Evolutionary conservation across 2,329 filamentous ascomycete species (phyloP).

Genomic region (Trichoderma sp.): DNA sequence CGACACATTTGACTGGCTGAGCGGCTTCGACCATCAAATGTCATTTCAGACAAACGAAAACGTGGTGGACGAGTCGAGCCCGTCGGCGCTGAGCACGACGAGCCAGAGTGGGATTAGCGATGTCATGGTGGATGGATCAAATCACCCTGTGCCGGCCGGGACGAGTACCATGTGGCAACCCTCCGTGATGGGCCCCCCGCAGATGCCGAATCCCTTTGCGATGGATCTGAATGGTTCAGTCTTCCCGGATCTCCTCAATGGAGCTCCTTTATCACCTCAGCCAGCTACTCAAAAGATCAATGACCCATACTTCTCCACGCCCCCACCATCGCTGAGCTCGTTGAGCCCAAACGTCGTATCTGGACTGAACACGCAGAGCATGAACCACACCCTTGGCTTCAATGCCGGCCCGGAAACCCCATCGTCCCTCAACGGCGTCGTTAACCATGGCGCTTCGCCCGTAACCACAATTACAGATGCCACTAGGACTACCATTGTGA

Average conservation of each 20-base stretch:
- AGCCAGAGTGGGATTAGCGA: slow-evolving; percentile 93
- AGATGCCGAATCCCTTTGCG: slow-evolving; percentile 70
- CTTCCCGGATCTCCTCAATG: slow-evolving; percentile 76
- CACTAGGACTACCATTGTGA: slow-evolving; percentile 64
- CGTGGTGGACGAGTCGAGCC: slow-evolving; percentile 89
- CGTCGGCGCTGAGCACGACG: slow-evolving; percentile 91
- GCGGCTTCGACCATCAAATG: slow-evolving; percentile 78
- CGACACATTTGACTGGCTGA: slow-evolving; percentile 80
- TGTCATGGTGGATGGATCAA: slow-evolving; percentile 82
- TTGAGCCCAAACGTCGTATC: slow-evolving; percentile 74
- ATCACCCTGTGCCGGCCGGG: slow-evolving; percentile 60
- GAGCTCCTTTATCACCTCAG: slow-evolving; percentile 77
- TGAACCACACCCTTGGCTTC: slow-evolving; percentile 69
- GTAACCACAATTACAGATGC: slow-evolving; percentile 68
- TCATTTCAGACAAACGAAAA: slow-evolving; percentile 73
- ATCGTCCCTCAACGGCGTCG: slow-evolving; percentile 70
- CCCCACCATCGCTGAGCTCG: slow-evolving; percentile 73
- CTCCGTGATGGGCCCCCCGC: slow-evolving; percentile 69
- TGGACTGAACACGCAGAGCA: slow-evolving; percentile 62
- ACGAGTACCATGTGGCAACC: slow-evolving; percentile 70
- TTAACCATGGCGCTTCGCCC: slow-evolving; percentile 61
- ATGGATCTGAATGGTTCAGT: slow-evolving; percentile 75
- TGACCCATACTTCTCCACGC: slow-evolving; percentile 79
- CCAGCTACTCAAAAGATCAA: slow-evolving; percentile 70
- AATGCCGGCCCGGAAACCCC: slow-evolving; percentile 71